Percentiles rank a stretch among this genome's conserved stretches.
Conservation (phyloP, 2,329 filamentous ascomycete genomes). For the Hymenoscyphus infarciens region DNA sequence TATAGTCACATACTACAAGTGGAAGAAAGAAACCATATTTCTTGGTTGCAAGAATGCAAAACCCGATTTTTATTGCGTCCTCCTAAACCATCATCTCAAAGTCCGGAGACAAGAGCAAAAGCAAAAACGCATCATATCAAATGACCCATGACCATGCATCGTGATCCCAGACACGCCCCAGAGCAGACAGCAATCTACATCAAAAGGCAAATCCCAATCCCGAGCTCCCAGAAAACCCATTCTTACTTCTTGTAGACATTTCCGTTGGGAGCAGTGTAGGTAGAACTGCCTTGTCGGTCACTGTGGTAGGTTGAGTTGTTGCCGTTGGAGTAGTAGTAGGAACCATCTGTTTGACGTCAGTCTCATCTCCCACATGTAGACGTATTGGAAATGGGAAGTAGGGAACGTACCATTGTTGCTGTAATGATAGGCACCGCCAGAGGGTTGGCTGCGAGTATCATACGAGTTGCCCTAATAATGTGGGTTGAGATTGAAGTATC, state of each 20-base stretch:
- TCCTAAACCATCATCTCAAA: neutral
- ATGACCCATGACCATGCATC: neutral
- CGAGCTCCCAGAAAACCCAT: neutral
- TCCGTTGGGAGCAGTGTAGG: constrained; percentile 56
- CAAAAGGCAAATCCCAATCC: neutral
- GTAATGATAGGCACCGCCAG: constrained; percentile 60
- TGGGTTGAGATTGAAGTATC: constrained; percentile 2
- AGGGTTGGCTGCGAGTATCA: constrained; percentile 59
- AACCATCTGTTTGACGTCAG: constrained; percentile 48
- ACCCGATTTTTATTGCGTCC: neutral
- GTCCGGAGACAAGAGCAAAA: neutral
- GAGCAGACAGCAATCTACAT: no score
- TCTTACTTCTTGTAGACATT: constrained; percentile 29
- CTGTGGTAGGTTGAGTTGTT: constrained; percentile 69
- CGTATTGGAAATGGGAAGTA: neutral
- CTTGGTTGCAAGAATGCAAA: neutral
- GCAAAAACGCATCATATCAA: no score
- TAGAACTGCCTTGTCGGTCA: constrained; percentile 52
- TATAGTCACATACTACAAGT: neutral
- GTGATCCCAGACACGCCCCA: neutral
- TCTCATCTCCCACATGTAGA: neutral
- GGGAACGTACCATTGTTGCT: constrained; percentile 52
- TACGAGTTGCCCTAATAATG: constrained; percentile 61
- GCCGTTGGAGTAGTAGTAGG: constrained; percentile 71
- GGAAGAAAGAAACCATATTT: neutral